Evolutionary conservation across 1,284 basidiomycete genomes (phyloP).

Genomic region (Sanghuangporus weigelae): DNA sequence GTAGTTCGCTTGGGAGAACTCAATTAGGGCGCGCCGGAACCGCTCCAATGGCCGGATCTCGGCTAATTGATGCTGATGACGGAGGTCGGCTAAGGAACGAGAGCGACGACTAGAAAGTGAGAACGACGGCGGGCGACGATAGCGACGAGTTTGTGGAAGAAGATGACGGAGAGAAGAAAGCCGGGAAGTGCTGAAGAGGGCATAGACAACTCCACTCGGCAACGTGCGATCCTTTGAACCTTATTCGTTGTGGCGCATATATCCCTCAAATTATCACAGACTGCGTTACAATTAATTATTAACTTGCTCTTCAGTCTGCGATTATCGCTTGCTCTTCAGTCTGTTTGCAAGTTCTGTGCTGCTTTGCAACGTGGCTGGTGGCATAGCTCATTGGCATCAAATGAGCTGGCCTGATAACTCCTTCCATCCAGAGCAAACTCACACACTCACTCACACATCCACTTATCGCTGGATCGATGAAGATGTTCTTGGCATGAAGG

Average conservation of each 20-base stretch:
- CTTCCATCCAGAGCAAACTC: too few relatives aligned
- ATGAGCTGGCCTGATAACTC: too few relatives aligned
- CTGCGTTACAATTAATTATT: too few relatives aligned
- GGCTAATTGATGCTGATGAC: not conserved
- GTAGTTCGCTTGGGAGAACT: not conserved
- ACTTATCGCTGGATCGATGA: too few relatives aligned
- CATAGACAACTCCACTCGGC: slow-evolving; percentile 7
- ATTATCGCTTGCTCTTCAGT: too few relatives aligned
- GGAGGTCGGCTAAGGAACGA: not conserved
- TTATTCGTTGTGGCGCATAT: not conserved
- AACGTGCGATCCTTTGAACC: not conserved
- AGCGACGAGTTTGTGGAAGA: not conserved
- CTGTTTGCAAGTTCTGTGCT: too few relatives aligned
- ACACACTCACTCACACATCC: too few relatives aligned
- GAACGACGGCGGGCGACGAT: not conserved
- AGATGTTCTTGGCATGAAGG: too few relatives aligned
- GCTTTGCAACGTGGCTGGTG: too few relatives aligned
- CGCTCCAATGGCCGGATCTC: not conserved
- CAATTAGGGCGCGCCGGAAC: not conserved
- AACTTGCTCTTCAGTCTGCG: not conserved
- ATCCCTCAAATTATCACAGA: not conserved
- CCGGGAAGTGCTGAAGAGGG: not conserved
- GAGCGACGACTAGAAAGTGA: not conserved
- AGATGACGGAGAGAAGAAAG: slow-evolving; percentile 1
- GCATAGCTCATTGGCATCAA: too few relatives aligned